Base-by-base conservation (phyloP, 2,329 filamentous ascomycete genomes). In the Curvularia sp. region DNA sequence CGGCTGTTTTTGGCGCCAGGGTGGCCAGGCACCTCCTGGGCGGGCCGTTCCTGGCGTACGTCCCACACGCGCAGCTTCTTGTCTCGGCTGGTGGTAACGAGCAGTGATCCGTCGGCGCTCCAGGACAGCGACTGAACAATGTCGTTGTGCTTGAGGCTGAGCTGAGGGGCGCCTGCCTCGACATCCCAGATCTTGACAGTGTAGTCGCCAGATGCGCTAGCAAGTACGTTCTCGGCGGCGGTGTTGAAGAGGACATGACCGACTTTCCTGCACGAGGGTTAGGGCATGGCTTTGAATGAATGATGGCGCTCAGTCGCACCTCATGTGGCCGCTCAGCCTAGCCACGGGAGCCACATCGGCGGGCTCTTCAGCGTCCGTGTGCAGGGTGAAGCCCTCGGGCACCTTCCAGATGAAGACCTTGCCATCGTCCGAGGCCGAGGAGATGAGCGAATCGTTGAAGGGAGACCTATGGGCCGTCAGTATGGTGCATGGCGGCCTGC, bases 11-110 rank as follows among this genome's bases (percentile, higher is more conserved):
- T 99, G 67, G 95, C 95, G 57, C 95, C 95, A 30, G 88, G 85
- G 77, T 99, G 95, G 61, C 95, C 95, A 5, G 88, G 81, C 13
- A 89, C 88, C 76, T 97, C 93, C 73, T 96, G 90, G 5, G 89
- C 90, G 13, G 93, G 87, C 78, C 86, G 90, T 80, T 98, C 90
- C 82, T 97, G 93, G 75, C 95, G 89, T 58, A 94, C 92, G 83
- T 99, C 95, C 95, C 95, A 99, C 63, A 98, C 89, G 61, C 95
- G 89, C 64, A 99, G 85, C 83, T 97, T 97, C 89, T 99, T 99
- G 86, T 99, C 95, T 72, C 95, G 88, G 61, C 93, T 97, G 8
- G 95, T 98, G 7, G 95, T 98, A 49, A 91, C 93, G 60, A 99
- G 81, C 76, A 95, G 84, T 56, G 88, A 88, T 60, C 95, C 95